phyloP scores from a whole-genome alignment of 495 filamentous ascomycete species.

The Hypoxylon fragiforme region DNA sequence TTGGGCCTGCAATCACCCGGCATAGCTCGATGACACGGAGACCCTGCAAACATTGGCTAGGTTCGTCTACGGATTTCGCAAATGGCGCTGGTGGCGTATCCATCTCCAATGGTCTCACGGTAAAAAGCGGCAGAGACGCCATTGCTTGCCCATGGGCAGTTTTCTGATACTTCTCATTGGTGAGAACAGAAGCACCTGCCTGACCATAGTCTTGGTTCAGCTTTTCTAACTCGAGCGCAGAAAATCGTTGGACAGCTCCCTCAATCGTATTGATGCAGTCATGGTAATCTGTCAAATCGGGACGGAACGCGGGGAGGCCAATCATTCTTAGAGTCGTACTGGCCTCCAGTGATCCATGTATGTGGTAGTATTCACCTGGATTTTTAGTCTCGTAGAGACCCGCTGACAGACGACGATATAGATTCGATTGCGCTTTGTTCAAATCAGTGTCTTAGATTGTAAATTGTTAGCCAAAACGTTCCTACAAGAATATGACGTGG shows the following conservation, averaged over 20 bases:
- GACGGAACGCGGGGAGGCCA: slow-evolving; percentile 63
- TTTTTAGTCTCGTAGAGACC: slow-evolving; percentile 74
- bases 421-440: slow-evolving; percentile 65
- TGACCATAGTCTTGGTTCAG: slow-evolving; percentile 65
- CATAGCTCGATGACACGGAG: slow-evolving; percentile 70
- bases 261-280: slow-evolving; percentile 70
- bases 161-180: slow-evolving; percentile 64
- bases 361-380: slow-evolving; percentile 69
- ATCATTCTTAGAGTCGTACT: slow-evolving; percentile 71
- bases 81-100: slow-evolving; percentile 60
- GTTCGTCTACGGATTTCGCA: slow-evolving; percentile 46
- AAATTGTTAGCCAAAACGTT: slow-evolving; percentile 26
- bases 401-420: slow-evolving; percentile 73
- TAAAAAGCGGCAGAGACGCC: slow-evolving; percentile 52
- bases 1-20: slow-evolving; percentile 65
- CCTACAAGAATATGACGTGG: not conserved
- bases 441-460: slow-evolving; percentile 68
- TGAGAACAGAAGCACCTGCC: slow-evolving; percentile 68
- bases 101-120: slow-evolving; percentile 51
- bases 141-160: slow-evolving; percentile 60
- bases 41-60: slow-evolving; percentile 53
- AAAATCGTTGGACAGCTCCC: slow-evolving; percentile 63
- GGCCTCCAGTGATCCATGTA: slow-evolving; percentile 77
- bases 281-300: slow-evolving; percentile 66
- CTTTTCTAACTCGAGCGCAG: slow-evolving; percentile 62